Base-by-base conservation (phyloP, 225 moss, liverwort and hornwort species). In the Ulota crispa region DNA sequence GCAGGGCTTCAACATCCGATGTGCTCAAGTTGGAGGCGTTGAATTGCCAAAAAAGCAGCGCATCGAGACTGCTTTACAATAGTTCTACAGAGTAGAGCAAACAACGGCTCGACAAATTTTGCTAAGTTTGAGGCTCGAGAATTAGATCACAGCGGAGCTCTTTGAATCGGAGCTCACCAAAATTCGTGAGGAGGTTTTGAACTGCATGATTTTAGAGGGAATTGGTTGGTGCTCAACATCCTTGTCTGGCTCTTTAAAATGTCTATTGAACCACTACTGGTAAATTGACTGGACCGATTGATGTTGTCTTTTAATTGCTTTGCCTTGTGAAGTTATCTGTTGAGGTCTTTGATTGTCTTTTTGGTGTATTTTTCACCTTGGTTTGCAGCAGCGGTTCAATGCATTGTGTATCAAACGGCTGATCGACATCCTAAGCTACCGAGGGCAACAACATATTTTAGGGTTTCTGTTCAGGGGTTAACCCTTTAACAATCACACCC, bases 21-120 rank as follows among this genome's bases (percentile, higher is more conserved):
- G 94, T 60, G 96, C 93, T 78, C 94, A 93, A 84, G 85, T 96
- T 14, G 94, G 89, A 85, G 94, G 96, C 53, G 87, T 96, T 32
- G 96, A 96, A 87, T 86, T 94, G 64, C 96, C 94, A 10, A 94
- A 87, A 54, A 81, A 86, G 77, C 93, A 94, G 88, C 90, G 91
- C 79, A 96, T 96, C 73, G 96, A 96, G 73, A 80, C 89, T 23
- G 86, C 96, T 37, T 81, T 93, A 66, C 93, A 96, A 79, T 96
- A 86, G 34, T 88, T 94, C 18, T 89, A 96, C 80, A 93, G 96
- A 65, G 89, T 94, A 18, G 94, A 93, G 69, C 79, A 85, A 78
- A 92, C 94, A 42, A 93, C 96, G 42, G 88, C 94, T 14, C 88
- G 93, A 45, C 91, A 93, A 68, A 85, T 96, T 78, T 73, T 94